phyloP scores from a whole-genome alignment of 306 rosid species.

The Quercus gilva region DNA sequence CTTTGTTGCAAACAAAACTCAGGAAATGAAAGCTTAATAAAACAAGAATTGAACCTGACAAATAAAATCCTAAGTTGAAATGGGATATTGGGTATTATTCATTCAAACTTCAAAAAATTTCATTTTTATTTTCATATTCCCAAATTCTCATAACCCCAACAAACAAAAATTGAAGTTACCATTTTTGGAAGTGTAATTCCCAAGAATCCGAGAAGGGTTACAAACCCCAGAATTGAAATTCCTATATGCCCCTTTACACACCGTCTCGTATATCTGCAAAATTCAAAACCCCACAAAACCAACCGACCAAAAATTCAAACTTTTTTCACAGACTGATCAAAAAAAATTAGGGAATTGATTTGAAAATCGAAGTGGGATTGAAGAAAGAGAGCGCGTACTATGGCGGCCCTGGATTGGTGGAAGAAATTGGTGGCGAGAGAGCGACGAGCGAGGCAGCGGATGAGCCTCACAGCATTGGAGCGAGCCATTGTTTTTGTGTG shows the following conservation, averaged over 20 bases:
- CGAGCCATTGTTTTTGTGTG: conserved; percentile 57
- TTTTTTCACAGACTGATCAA: not conserved
- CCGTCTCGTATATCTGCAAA: conserved; percentile 43
- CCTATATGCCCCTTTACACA: conserved; percentile 39
- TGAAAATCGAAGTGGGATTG: too few relatives aligned
- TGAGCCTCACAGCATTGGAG: conserved; percentile 56
- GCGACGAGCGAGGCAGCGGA: conserved; percentile 54
- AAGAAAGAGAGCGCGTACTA: conserved; percentile 13
- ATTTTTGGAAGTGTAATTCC: conserved; percentile 29
- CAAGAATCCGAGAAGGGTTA: conserved; percentile 30
- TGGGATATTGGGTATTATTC: not conserved
- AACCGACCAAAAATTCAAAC: not conserved
- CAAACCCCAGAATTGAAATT: conserved; percentile 46
- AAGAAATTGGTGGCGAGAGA: conserved; percentile 26
- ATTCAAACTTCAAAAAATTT: not conserved
- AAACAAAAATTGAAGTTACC: conserved; percentile 30
- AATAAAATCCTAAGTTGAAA: not conserved
- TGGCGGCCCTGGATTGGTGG: conserved; percentile 16
- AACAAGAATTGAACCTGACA: not conserved
- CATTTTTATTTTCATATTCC: not conserved
- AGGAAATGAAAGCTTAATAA: too few relatives aligned
- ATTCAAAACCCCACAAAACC: not conserved
- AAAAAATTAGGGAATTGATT: too few relatives aligned
- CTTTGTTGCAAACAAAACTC: accelerated
- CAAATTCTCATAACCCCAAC: not conserved